A percentile compares a stretch with the other conserved stretches of the same genome.
Evolutionary conservation across 441 rosid genomes (phyloP).

Genomic region (Gossypium aridum): DNA sequence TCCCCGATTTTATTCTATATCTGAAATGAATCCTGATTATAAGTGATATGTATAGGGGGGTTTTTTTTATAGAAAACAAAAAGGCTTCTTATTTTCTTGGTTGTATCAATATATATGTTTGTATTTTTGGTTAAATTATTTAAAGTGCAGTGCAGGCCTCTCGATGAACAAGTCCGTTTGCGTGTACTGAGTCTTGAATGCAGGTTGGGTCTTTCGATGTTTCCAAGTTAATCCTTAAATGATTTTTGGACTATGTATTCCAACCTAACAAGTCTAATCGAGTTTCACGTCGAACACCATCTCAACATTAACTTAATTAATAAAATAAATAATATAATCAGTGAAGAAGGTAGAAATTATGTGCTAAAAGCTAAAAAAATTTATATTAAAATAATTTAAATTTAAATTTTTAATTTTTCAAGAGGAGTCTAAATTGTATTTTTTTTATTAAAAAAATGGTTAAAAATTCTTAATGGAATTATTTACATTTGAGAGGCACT

Average conservation of each 20-base stretch:
- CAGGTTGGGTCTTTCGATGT: not conserved
- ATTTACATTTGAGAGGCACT: too few relatives aligned
- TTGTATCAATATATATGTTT: not conserved
- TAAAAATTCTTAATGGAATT: too few relatives aligned
- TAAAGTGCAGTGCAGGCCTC: not conserved
- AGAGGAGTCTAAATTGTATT: too few relatives aligned
- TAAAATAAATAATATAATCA: too few relatives aligned
- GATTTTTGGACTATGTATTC: not conserved
- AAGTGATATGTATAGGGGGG: not conserved
- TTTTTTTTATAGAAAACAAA: not conserved
- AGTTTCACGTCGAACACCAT: too few relatives aligned
- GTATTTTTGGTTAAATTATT: not conserved
- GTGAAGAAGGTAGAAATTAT: too few relatives aligned
- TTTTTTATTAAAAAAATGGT: too few relatives aligned
- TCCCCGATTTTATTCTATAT: not conserved
- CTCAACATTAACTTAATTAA: too few relatives aligned
- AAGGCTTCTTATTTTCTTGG: not conserved
- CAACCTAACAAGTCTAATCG: not conserved
- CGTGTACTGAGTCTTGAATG: not conserved
- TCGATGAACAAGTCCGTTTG: not conserved
- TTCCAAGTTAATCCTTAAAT: not conserved
- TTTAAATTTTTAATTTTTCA: too few relatives aligned
- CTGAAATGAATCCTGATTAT: not conserved
- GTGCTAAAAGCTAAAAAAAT: too few relatives aligned
- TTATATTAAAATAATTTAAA: too few relatives aligned